Evolutionary conservation across 2,329 filamentous ascomycete species (phyloP).

Genomic region (Colletotrichum coccodes): DNA sequence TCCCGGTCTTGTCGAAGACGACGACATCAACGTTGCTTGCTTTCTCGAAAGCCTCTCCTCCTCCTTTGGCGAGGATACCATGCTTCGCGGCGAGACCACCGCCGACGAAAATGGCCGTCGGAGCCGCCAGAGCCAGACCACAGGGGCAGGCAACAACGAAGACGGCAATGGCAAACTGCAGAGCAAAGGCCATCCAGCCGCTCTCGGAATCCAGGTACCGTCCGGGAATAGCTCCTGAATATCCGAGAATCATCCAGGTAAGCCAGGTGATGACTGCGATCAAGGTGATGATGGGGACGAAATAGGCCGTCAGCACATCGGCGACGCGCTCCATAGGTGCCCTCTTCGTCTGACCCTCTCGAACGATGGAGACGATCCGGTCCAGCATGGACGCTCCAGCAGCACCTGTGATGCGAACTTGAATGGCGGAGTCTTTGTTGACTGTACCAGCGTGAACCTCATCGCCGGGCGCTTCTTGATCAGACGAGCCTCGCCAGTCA

Average conservation of each 20-base stretch:
- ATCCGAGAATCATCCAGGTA: slow-evolving; percentile 74
- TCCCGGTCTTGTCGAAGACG: slow-evolving; percentile 91
- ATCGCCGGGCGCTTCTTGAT: slow-evolving; percentile 73
- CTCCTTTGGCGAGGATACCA: slow-evolving; percentile 85
- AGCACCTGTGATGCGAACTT: slow-evolving; percentile 71
- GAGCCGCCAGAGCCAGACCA: slow-evolving; percentile 84
- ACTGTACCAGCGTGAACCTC: slow-evolving; percentile 78
- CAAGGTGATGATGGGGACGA: slow-evolving; percentile 78
- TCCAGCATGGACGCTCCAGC: slow-evolving; percentile 81
- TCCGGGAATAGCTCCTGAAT: slow-evolving; percentile 64
- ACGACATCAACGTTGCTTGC: slow-evolving; percentile 81
- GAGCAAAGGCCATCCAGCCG: slow-evolving; percentile 78
- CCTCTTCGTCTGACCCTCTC: slow-evolving; percentile 80
- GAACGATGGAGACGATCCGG: slow-evolving; percentile 80
- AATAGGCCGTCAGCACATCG: slow-evolving; percentile 78
- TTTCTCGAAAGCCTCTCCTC: slow-evolving; percentile 87
- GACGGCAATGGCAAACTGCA: slow-evolving; percentile 86
- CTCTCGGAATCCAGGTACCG: slow-evolving; percentile 67
- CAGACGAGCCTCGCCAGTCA: slow-evolving; percentile 81
- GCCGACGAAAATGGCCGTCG: slow-evolving; percentile 86
- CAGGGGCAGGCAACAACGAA: slow-evolving; percentile 91
- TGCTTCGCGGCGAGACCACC: slow-evolving; percentile 82
- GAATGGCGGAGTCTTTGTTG: slow-evolving; percentile 73
- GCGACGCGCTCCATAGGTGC: slow-evolving; percentile 82
- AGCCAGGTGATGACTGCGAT: slow-evolving; percentile 78